Evolutionary conservation across 352 stramenopile genomes (phyloP).

Genomic region (Phytopythium ostracodes): DNA sequence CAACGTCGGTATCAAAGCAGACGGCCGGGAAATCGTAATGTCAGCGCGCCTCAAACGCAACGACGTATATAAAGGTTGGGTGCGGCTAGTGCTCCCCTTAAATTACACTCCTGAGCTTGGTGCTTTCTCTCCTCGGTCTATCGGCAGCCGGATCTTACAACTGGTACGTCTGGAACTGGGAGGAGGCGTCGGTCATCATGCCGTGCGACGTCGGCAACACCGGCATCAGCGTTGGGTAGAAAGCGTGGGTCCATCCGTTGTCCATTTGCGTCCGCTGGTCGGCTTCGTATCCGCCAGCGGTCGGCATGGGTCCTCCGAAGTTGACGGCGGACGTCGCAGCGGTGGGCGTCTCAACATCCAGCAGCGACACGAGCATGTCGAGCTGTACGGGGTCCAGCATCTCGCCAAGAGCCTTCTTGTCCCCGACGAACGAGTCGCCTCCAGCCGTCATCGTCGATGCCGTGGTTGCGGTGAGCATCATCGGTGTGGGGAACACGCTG

Average conservation of each 20-base stretch:
- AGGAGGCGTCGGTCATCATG: constrained; percentile 5
- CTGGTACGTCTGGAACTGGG: constrained; percentile 10
- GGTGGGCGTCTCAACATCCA: constrained; percentile 25
- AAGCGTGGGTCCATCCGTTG: background rate
- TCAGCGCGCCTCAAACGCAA: background rate
- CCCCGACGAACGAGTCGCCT: background rate
- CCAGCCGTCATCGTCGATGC: background rate
- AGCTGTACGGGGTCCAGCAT: constrained; percentile 25
- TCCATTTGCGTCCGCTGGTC: background rate
- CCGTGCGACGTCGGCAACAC: background rate
- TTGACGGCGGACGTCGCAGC: background rate
- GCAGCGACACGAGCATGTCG: constrained; percentile 34
- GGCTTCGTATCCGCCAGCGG: background rate
- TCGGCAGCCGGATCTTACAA: constrained; percentile 1
- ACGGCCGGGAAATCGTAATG: background rate
- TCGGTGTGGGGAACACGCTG: constrained; percentile 10
- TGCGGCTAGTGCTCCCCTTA: background rate
- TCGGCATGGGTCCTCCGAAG: background rate
- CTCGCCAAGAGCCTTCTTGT: constrained; percentile 6
- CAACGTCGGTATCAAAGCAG: background rate
- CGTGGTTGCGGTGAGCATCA: background rate
- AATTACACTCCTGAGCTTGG: constrained; percentile 2
- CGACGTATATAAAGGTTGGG: background rate
- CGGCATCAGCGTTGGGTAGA: background rate
- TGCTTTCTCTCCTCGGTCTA: background rate